Evolutionary conservation across 2,329 filamentous ascomycete species (phyloP).

Genomic region (Chrysosphaeria jannelii): DNA sequence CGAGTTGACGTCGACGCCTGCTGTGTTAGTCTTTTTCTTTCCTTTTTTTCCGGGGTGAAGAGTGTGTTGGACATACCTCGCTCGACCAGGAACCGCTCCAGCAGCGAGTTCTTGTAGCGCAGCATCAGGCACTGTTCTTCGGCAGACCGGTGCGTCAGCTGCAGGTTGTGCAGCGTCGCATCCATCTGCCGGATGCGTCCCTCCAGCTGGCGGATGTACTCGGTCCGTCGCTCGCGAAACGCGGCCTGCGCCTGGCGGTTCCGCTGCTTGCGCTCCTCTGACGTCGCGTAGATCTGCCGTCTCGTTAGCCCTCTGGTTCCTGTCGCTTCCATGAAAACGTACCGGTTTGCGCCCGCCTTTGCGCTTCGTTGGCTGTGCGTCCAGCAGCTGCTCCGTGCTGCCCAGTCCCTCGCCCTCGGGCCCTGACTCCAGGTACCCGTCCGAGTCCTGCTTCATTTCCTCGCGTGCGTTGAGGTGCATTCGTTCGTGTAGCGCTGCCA

Average conservation of each 20-base stretch:
- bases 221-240: constrained; percentile 82
- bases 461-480: constrained; percentile 32
- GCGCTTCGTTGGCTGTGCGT: constrained; percentile 52
- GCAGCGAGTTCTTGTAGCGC: constrained; percentile 87
- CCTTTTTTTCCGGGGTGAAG: background rate
- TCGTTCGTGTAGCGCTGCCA: no score
- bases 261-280: constrained; percentile 90
- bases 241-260: constrained; percentile 93
- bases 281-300: constrained; percentile 79
- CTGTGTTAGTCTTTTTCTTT: background rate
- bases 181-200: constrained; percentile 94
- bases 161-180: constrained; percentile 69
- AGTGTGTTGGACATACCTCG: constrained; percentile 30
- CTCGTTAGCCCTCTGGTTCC: background rate
- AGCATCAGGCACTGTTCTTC: constrained; percentile 96
- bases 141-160: constrained; percentile 78
- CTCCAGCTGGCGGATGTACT: constrained; percentile 98
- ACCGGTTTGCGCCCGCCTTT: constrained; percentile 96
- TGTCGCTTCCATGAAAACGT: constrained; percentile 9
- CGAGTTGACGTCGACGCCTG: constrained; percentile 88
- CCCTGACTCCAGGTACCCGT: constrained; percentile 29
- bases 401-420: constrained; percentile 21
- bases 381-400: constrained; percentile 9
- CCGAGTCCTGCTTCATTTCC: constrained; percentile 24
- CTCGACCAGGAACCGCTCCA: constrained; percentile 84